Conservation (phyloP, 345 rosid genomes). For the Rhizophora mangle region DNA sequence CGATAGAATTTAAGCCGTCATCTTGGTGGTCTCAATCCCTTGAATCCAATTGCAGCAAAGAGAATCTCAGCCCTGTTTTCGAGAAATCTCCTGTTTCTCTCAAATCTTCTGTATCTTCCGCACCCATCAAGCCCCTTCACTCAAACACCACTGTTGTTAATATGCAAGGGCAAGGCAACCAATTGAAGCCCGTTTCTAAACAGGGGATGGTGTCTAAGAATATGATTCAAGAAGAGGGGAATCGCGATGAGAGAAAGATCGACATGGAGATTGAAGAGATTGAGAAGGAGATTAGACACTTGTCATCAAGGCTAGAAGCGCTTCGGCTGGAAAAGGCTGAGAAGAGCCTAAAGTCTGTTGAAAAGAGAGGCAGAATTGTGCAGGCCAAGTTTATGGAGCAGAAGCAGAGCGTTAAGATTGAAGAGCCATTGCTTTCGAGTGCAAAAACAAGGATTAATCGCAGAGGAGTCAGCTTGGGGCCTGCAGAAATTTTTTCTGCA, state of each 20-base stretch:
- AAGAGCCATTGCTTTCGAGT: slow-evolving; percentile 39
- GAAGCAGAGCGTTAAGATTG: slow-evolving; percentile 45
- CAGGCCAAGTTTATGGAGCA: slow-evolving; percentile 82
- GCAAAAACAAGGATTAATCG: slow-evolving; percentile 43
- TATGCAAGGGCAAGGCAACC: slow-evolving; percentile 22
- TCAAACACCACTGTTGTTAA: slow-evolving; percentile 22
- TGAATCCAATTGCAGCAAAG: slow-evolving; percentile 60
- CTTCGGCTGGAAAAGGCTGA: slow-evolving; percentile 73
- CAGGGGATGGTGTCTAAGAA: slow-evolving; percentile 21
- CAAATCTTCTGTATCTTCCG: slow-evolving; percentile 19
- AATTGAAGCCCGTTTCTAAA: slow-evolving; percentile 21
- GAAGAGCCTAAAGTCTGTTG: slow-evolving; percentile 37
- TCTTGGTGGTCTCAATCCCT: slow-evolving; percentile 57
- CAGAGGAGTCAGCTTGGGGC: slow-evolving; percentile 86
- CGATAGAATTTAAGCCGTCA: slow-evolving; percentile 31
- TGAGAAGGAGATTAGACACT: slow-evolving; percentile 65
- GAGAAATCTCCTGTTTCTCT: slow-evolving; percentile 31
- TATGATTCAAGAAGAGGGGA: slow-evolving; percentile 25
- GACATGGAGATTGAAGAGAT: slow-evolving; percentile 78
- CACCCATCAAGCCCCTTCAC: slow-evolving; percentile 32
- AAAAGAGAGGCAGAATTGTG: slow-evolving; percentile 55
- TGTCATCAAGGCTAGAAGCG: slow-evolving; percentile 64
- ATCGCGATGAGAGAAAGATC: slow-evolving; percentile 43
- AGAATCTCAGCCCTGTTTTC: slow-evolving; percentile 43
- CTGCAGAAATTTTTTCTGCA: slow-evolving; percentile 64